Evolutionary conservation across 192 early-diverging fungal species (phyloP).

Genomic region (Podila clonocystis): DNA sequence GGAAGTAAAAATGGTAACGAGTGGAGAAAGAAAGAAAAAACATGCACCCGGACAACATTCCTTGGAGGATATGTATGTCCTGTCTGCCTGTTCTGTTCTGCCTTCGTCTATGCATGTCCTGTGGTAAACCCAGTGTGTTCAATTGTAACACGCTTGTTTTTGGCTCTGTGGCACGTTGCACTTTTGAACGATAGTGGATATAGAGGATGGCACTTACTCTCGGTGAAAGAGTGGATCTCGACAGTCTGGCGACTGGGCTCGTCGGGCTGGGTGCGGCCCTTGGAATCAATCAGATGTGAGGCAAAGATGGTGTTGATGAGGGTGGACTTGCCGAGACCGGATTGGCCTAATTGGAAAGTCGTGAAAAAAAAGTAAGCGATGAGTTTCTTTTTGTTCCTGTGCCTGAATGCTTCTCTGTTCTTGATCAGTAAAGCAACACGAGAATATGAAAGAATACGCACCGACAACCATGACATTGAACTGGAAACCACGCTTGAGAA

Average conservation of each 20-base stretch:
- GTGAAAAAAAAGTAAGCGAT: not conserved
- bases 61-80: not conserved
- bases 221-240: slow-evolving; percentile 91
- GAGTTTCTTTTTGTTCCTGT: not conserved
- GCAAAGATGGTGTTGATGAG: slow-evolving; percentile 99
- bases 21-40: not conserved
- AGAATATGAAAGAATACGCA: slow-evolving; percentile 51
- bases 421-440: not conserved
- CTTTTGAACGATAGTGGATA: not conserved
- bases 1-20: not conserved
- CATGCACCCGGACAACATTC: not conserved
- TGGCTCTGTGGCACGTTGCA: not conserved
- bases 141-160: not conserved
- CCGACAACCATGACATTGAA: slow-evolving; percentile 99
- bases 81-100: too few species aligned
- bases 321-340: slow-evolving; percentile 98
- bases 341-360: slow-evolving; percentile 73
- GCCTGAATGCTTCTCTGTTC: not conserved
- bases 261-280: slow-evolving; percentile 82
- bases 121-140: too few species aligned
- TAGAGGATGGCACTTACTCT: slow-evolving; percentile 65
- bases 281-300: slow-evolving; percentile 93
- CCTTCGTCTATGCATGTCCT: too few species aligned
- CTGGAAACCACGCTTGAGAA: slow-evolving; percentile 96
- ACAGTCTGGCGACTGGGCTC: slow-evolving; percentile 92